A percentile compares a stretch with the other conserved stretches of the same genome.
Evolutionary conservation across 441 rosid genomes (phyloP).

Genomic region (Populus tomentosa): DNA sequence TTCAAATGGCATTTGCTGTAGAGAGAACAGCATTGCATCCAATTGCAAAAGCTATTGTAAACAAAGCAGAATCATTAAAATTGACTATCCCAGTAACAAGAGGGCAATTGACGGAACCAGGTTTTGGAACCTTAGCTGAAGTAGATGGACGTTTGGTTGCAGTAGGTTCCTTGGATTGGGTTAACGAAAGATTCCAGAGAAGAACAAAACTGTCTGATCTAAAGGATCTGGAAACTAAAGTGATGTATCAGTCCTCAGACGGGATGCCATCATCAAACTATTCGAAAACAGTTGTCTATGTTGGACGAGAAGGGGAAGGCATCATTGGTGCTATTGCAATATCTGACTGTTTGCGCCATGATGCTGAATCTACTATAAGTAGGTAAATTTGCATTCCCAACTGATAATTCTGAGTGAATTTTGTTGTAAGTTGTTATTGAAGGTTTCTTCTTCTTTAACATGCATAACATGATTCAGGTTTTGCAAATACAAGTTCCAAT

Average conservation of each 20-base stretch:
- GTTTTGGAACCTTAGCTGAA: slow-evolving; percentile 92
- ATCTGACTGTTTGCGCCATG: slow-evolving; percentile 72
- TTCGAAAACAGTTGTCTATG: slow-evolving; percentile 79
- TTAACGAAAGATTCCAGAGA: slow-evolving; percentile 56
- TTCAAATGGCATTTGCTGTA: slow-evolving; percentile 83
- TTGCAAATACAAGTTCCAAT: neutral
- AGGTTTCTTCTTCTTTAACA: neutral
- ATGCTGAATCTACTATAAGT: slow-evolving; percentile 68
- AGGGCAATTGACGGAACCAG: slow-evolving; percentile 87
- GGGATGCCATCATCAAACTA: slow-evolving; percentile 38
- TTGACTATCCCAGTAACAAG: slow-evolving; percentile 64
- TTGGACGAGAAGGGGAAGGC: slow-evolving; percentile 88
- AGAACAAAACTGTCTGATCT: slow-evolving; percentile 40
- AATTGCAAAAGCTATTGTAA: slow-evolving; percentile 78
- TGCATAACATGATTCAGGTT: neutral
- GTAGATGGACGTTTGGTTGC: slow-evolving; percentile 83
- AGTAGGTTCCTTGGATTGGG: slow-evolving; percentile 86
- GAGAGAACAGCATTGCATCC: slow-evolving; percentile 95
- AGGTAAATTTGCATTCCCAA: slow-evolving; percentile 39
- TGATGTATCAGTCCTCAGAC: slow-evolving; percentile 37
- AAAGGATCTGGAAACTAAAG: slow-evolving; percentile 42
- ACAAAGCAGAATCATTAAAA: slow-evolving; percentile 56
- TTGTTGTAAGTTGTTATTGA: neutral
- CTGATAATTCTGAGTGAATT: neutral
- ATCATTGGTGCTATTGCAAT: slow-evolving; percentile 84